Evolutionary conservation across 2,329 filamentous ascomycete species (phyloP).

Genomic region (Diaporthe ampelina): DNA sequence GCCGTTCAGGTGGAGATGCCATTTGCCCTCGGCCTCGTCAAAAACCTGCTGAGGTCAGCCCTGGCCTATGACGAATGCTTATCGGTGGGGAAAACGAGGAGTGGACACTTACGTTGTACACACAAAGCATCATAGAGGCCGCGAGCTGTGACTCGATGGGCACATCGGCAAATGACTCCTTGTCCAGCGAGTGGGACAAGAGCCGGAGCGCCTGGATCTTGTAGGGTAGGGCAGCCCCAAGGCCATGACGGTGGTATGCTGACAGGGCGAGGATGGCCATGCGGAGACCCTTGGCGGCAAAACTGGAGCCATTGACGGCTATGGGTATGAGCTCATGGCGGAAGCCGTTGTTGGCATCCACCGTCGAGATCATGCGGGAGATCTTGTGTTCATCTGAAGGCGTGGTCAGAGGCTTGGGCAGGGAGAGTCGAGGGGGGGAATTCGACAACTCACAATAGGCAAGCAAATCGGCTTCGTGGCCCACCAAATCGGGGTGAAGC

Average conservation of each 20-base stretch:
- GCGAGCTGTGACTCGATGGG: constrained; percentile 57
- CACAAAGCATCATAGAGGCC: constrained; percentile 65
- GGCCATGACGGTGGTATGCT: constrained; percentile 57
- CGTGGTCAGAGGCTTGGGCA: constrained; percentile 17
- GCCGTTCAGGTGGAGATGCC: constrained; percentile 60
- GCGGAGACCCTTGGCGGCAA: constrained; percentile 55
- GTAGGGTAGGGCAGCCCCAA: constrained; percentile 56
- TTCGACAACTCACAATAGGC: constrained; percentile 48
- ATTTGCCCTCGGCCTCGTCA: constrained; percentile 61
- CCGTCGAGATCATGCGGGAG: constrained; percentile 61
- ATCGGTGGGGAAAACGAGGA: neutral
- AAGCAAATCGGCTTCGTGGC: constrained; percentile 49
- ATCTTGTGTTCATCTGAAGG: constrained; percentile 55
- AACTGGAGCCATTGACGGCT: constrained; percentile 54
- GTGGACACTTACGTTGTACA: constrained; percentile 59
- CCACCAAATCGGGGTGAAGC: constrained; percentile 48
- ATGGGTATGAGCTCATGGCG: constrained; percentile 60
- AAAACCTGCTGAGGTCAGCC: constrained; percentile 56
- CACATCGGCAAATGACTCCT: constrained; percentile 44
- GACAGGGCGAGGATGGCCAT: constrained; percentile 61
- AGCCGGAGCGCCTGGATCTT: constrained; percentile 57
- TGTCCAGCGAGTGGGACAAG: constrained; percentile 54
- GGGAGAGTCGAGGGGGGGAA: neutral
- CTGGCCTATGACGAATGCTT: neutral
- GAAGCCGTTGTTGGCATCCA: constrained; percentile 62